These are phyloP conservation scores for Rosa multiflora DNA, from an alignment of 306 rosid genomes.

Conservation along the genomic window DNA sequence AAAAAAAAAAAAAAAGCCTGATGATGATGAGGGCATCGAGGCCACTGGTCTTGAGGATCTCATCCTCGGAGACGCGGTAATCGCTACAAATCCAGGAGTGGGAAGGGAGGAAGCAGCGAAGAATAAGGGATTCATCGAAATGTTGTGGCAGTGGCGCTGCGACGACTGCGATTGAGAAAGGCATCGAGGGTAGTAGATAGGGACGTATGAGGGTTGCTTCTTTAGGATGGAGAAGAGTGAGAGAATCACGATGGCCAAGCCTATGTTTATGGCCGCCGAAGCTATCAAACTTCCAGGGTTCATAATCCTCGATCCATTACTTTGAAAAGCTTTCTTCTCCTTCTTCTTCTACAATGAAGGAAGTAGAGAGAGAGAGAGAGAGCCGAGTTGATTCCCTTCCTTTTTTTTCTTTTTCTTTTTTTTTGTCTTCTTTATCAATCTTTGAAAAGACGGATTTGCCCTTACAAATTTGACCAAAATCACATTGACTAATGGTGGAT, in stretches of 20 bases:
- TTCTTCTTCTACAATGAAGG: too few relatives aligned
- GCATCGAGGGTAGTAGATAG: constrained; percentile 67
- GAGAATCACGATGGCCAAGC: constrained; percentile 58
- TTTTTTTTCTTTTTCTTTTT: too few relatives aligned
- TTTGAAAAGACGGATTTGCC: too few relatives aligned
- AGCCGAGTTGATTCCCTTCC: too few relatives aligned
- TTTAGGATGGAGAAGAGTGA: constrained; percentile 77
- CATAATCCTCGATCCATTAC: too few relatives aligned
- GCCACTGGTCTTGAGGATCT: constrained; percentile 55
- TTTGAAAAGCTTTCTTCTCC: too few relatives aligned
- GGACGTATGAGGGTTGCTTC: constrained; percentile 66
- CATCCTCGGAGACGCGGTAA: constrained; percentile 52
- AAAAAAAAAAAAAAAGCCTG: constrained; percentile 44
- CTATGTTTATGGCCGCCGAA: constrained; percentile 72
- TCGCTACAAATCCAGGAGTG: constrained; percentile 65
- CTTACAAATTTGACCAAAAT: too few relatives aligned
- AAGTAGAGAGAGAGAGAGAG: too few relatives aligned
- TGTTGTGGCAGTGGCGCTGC: not conserved
- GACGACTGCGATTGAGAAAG: constrained; percentile 40
- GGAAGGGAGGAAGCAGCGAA: constrained; percentile 60
- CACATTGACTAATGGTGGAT: too few relatives aligned
- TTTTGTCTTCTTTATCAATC: too few relatives aligned
- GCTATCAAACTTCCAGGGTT: too few relatives aligned
- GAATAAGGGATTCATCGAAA: constrained; percentile 20
- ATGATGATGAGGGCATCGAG: constrained; percentile 79